Conservation (phyloP, 352 stramenopile species). For the Globisporangium cystogenes region DNA sequence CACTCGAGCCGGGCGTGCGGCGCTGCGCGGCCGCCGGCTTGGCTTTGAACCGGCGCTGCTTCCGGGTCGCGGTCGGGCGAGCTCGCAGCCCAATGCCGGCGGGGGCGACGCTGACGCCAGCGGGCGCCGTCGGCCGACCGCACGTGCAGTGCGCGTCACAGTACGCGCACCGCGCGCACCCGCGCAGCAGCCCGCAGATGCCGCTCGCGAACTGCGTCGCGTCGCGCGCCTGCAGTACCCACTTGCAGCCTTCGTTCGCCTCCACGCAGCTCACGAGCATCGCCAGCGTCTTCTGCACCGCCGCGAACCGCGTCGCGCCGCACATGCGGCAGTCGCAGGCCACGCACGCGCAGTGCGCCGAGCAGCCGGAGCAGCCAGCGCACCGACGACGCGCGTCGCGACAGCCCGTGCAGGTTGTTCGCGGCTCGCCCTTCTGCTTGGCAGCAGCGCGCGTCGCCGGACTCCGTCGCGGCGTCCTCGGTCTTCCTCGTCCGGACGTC, state of each 20-base stretch:
- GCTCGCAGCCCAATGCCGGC: constrained; percentile 9
- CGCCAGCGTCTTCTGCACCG: constrained; percentile 54
- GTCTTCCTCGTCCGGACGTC: neutral
- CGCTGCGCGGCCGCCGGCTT: constrained; percentile 27
- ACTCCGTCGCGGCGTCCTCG: constrained; percentile 4
- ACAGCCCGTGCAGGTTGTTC: constrained; percentile 60
- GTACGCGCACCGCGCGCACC: constrained; percentile 29
- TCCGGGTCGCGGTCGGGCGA: constrained; percentile 13
- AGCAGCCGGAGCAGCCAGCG: constrained; percentile 57
- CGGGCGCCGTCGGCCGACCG: constrained; percentile 8
- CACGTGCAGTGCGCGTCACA: constrained; percentile 42
- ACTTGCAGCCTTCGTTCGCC: constrained; percentile 54
- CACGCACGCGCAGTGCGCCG: constrained; percentile 65
- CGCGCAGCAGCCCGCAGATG: constrained; percentile 30
- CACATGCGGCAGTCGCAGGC: constrained; percentile 73
- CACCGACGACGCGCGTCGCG: constrained; percentile 54
- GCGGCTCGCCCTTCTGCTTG: constrained; percentile 10
- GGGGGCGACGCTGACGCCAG: neutral
- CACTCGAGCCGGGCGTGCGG: constrained; percentile 9
- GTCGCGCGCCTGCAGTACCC: constrained; percentile 17
- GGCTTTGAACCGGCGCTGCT: constrained; percentile 32
- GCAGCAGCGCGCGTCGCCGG: constrained; percentile 4
- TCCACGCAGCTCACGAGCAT: constrained; percentile 58
- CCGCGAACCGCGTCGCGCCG: constrained; percentile 42
- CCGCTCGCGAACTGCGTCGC: neutral